phyloP scores from a whole-genome alignment of 768 basidiomycete species.

The Suillus discolor region DNA sequence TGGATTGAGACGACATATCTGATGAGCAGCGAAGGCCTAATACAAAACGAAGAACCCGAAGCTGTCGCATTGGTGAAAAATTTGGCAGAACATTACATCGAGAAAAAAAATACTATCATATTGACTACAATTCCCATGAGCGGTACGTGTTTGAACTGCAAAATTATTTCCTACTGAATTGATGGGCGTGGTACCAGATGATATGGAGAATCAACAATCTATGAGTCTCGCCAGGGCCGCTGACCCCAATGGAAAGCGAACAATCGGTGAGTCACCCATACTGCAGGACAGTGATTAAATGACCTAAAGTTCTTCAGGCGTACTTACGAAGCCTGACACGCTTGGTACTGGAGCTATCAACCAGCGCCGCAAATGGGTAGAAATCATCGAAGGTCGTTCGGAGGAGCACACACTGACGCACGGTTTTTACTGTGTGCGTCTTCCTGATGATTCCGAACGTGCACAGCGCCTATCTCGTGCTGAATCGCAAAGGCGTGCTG shows the following conservation, averaged over 20 bases:
- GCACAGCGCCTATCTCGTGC: constrained; percentile 28
- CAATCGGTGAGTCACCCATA: constrained; percentile 44
- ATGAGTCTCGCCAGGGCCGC: constrained; percentile 46
- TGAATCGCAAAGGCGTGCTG: constrained; percentile 30
- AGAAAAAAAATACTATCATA: constrained; percentile 50
- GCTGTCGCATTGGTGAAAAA: constrained; percentile 47
- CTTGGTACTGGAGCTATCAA: constrained; percentile 39
- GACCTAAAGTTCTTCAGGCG: constrained; percentile 36
- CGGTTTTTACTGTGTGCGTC: constrained; percentile 47
- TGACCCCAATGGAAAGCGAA: constrained; percentile 50
- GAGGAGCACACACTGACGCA: constrained; percentile 37
- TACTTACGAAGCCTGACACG: constrained; percentile 58
- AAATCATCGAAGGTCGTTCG: constrained; percentile 41
- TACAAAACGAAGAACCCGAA: constrained; percentile 49
- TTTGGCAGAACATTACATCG: constrained; percentile 51
- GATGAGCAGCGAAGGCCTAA: constrained; percentile 40
- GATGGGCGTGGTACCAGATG: constrained; percentile 38
- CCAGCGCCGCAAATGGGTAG: constrained; percentile 42
- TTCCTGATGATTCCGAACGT: constrained; percentile 42
- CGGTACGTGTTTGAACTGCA: constrained; percentile 32
- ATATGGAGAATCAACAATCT: constrained; percentile 62
- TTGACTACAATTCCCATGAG: constrained; percentile 57
- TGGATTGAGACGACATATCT: background rate
- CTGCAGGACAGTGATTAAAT: background rate
- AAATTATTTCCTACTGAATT: background rate